Percentiles rank a stretch among this genome's conserved stretches.
These are phyloP conservation scores for Daldinia grandis DNA, from an alignment of 495 filamentous ascomycete species.

Conservation along the genomic window DNA sequence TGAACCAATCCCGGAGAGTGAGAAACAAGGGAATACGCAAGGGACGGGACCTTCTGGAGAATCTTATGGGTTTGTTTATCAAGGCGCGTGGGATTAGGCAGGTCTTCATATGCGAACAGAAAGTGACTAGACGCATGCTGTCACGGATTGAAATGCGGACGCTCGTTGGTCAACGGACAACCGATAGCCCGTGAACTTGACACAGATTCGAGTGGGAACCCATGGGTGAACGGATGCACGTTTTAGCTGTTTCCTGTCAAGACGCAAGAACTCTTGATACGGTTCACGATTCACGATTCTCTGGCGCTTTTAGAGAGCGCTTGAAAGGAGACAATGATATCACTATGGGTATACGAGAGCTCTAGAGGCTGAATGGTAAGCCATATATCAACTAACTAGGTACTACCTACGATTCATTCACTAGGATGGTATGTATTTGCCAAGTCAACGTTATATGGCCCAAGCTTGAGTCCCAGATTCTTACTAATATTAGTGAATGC, in stretches of 20 bases:
- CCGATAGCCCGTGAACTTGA: background rate
- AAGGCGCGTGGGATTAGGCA: background rate
- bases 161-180: background rate
- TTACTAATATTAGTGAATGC: background rate
- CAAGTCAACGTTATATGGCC: background rate
- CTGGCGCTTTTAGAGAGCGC: background rate
- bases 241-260: background rate
- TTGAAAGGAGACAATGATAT: background rate
- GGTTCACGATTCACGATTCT: background rate
- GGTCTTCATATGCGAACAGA: background rate
- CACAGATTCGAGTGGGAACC: background rate
- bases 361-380: background rate
- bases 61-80: background rate
- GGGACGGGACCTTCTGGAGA: background rate
- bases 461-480: background rate
- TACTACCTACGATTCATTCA: background rate
- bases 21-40: conserved; percentile 5
- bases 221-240: background rate
- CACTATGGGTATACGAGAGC: background rate
- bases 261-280: background rate
- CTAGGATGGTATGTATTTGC: background rate
- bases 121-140: background rate
- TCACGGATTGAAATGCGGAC: background rate
- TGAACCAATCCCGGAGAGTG: conserved; percentile 3
- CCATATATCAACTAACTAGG: background rate